phyloP scores from a whole-genome alignment of 257 asterid species.

The Primulina tabacum region DNA sequence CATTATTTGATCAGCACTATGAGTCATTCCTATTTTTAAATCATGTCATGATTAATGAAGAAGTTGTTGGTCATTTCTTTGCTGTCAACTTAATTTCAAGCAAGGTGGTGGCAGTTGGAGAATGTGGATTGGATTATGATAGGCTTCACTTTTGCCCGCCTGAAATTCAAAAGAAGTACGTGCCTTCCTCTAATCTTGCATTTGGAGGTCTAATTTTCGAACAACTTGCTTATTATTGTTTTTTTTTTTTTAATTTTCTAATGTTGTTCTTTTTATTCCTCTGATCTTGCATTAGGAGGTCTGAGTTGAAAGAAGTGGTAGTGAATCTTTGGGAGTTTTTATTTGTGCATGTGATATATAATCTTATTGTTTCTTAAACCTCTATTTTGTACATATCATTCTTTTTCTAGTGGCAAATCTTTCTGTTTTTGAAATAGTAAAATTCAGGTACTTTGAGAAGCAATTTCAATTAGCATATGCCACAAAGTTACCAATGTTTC shows the following conservation, averaged over 20 bases:
- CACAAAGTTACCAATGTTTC: slow-evolving; percentile 94
- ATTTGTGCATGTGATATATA: not conserved
- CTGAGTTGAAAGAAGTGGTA: slow-evolving; percentile 3
- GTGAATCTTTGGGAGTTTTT: not conserved
- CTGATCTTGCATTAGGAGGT: slow-evolving; percentile 12
- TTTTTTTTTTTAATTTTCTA: too few species aligned
- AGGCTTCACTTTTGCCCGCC: slow-evolving; percentile 87
- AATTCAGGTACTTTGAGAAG: slow-evolving; percentile 79
- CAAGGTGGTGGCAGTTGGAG: slow-evolving; percentile 99
- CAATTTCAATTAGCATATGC: slow-evolving; percentile 88
- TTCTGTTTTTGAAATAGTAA: slow-evolving; percentile 6
- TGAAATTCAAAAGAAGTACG: slow-evolving; percentile 86
- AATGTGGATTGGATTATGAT: slow-evolving; percentile 97
- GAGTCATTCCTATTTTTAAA: not conserved
- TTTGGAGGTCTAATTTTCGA: not conserved
- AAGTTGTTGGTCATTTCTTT: slow-evolving; percentile 7
- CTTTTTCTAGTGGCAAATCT: slow-evolving; percentile 11
- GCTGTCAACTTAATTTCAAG: slow-evolving; percentile 32
- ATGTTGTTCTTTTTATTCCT: not conserved
- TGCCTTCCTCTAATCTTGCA: slow-evolving; percentile 16
- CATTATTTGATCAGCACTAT: not conserved
- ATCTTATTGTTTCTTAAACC: slow-evolving; percentile 6
- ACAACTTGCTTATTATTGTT: not conserved
- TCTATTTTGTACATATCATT: slow-evolving; percentile 6
- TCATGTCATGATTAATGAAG: slow-evolving; percentile 18